Percentiles rank a stretch among this genome's conserved stretches.
These are phyloP conservation scores for Pseudotsuga menziesii DNA, from an alignment of 75 land plant species.

Conservation along the genomic window DNA sequence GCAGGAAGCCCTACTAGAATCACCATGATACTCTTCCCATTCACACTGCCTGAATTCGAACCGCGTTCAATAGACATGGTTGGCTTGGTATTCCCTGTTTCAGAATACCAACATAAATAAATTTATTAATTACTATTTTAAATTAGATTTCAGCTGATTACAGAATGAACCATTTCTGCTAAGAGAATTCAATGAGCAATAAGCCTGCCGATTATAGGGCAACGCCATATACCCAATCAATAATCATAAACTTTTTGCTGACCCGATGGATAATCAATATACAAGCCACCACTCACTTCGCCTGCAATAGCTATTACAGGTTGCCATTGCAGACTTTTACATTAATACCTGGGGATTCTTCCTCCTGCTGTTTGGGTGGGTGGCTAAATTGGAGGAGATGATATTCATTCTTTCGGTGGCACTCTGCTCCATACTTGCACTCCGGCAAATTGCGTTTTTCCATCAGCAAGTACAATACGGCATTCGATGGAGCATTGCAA, in stretches of 20 bases:
- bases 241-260: not conserved
- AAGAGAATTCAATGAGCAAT: too few species aligned
- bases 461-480: too few species aligned
- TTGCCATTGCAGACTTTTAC: too few species aligned
- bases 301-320: too few species aligned
- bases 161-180: not conserved
- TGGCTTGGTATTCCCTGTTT: not conserved
- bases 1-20: constrained; percentile 89
- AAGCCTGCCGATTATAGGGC: not conserved
- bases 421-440: constrained; percentile 30
- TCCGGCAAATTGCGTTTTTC: constrained; percentile 1
- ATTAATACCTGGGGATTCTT: too few species aligned
- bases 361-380: constrained; percentile 3
- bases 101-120: not conserved
- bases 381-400: constrained; percentile 26
- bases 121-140: not conserved
- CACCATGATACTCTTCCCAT: constrained; percentile 28
- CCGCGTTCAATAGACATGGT: not conserved
- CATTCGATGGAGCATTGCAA: too few species aligned
- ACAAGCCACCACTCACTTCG: too few species aligned
- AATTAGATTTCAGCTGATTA: not conserved
- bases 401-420: constrained; percentile 33
- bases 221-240: not conserved
- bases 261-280: not conserved
- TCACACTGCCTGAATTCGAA: constrained; percentile 8